Percentiles rank a stretch among this genome's conserved stretches.
Evolutionary conservation across 257 asterid species (phyloP).

Genomic region (Solanum phureja): DNA sequence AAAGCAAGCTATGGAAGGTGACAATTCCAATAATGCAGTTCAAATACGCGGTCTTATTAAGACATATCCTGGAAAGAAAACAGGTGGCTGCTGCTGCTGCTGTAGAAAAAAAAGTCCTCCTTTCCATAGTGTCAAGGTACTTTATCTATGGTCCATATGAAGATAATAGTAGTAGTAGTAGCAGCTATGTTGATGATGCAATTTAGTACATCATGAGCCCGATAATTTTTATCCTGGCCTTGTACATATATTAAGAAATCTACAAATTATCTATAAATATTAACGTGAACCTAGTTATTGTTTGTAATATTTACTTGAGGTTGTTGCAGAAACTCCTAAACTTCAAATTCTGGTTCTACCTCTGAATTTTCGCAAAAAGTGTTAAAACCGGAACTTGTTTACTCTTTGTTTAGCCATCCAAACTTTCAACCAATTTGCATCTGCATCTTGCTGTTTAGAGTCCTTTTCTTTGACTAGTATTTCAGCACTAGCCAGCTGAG

Average conservation of each 20-base stretch:
- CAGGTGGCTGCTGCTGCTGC: slow-evolving; percentile 44
- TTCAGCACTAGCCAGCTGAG: background rate
- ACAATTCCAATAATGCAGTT: slow-evolving; percentile 48
- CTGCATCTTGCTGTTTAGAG: background rate
- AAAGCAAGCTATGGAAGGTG: slow-evolving; percentile 51
- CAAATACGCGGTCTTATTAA: slow-evolving; percentile 76
- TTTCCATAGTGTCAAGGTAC: slow-evolving; percentile 86
- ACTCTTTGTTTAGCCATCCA: background rate
- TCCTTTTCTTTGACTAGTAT: background rate
- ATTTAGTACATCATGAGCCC: background rate
- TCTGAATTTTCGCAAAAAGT: background rate
- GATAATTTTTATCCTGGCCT: background rate
- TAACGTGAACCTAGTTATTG: background rate
- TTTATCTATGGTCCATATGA: background rate
- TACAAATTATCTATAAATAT: background rate
- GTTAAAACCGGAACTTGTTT: background rate
- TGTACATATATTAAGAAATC: background rate
- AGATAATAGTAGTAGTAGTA: background rate
- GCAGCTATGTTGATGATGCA: background rate
- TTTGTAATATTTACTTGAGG: background rate
- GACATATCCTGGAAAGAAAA: slow-evolving; percentile 51
- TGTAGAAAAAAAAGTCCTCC: slow-evolving; percentile 54
- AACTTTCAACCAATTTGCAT: background rate
- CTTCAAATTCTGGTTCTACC: background rate
- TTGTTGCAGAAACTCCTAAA: background rate